These are phyloP conservation scores for Penicillium sp. DNA, from an alignment of 2,329 filamentous ascomycete genomes.

Conservation along the genomic window DNA sequence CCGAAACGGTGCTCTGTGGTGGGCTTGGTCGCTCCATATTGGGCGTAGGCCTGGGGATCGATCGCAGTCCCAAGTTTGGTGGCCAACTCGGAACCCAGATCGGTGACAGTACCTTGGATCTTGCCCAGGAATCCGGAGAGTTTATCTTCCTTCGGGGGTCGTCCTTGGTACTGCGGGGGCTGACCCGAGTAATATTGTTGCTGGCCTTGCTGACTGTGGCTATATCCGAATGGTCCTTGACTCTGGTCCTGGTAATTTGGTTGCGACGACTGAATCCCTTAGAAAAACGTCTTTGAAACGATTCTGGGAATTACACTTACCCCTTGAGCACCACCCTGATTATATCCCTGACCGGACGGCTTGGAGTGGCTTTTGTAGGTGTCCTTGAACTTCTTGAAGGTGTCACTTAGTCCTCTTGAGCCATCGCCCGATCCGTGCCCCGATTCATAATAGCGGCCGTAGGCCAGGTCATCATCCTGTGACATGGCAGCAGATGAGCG, in stretches of 20 bases:
- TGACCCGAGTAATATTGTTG: constrained; percentile 25
- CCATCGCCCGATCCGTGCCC: constrained; percentile 40
- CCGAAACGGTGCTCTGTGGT: constrained; percentile 56
- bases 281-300: not conserved
- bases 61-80: constrained; percentile 52
- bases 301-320: constrained; percentile 14
- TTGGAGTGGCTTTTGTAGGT: constrained; percentile 41
- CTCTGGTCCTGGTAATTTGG: constrained; percentile 28
- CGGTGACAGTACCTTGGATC: constrained; percentile 57
- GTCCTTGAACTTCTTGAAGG: constrained; percentile 53
- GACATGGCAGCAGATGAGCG: constrained; percentile 35
- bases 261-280: not conserved
- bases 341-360: constrained; percentile 24
- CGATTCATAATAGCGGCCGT: constrained; percentile 54
- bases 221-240: constrained; percentile 29
- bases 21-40: constrained; percentile 45
- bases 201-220: constrained; percentile 31
- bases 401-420: constrained; percentile 57
- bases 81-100: constrained; percentile 56
- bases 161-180: constrained; percentile 34
- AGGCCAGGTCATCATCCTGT: constrained; percentile 58
- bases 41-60: constrained; percentile 53
- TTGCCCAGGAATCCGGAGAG: constrained; percentile 58
- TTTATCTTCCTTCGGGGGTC: constrained; percentile 41
- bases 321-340: constrained; percentile 29